These are phyloP conservation scores for Lentinula boryana DNA, from an alignment of 768 basidiomycete genomes.

Conservation along the genomic window DNA sequence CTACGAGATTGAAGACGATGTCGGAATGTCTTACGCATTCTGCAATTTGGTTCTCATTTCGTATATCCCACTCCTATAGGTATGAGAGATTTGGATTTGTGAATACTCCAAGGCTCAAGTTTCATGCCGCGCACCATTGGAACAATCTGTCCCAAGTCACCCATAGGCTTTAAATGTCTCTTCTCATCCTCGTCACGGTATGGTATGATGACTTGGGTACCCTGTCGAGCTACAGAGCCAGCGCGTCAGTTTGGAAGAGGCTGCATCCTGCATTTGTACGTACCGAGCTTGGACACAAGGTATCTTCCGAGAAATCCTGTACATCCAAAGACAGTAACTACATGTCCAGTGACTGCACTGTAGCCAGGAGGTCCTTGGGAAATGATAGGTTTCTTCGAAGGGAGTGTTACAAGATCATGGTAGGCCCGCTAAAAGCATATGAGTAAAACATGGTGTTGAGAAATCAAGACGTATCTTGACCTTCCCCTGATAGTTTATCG, in stretches of 20 bases:
- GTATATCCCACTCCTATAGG: constrained; percentile 89
- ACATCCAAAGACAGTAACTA: constrained; percentile 94
- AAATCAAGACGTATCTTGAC: constrained; percentile 20
- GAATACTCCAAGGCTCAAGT: neutral
- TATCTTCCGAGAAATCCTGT: constrained; percentile 96
- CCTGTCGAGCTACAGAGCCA: constrained; percentile 62
- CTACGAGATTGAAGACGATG: constrained; percentile 93
- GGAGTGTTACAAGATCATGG: constrained; percentile 64
- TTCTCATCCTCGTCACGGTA: constrained; percentile 95
- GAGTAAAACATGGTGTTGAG: neutral
- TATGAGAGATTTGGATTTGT: constrained; percentile 8
- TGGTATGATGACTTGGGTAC: constrained; percentile 90
- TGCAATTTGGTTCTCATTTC: constrained; percentile 84
- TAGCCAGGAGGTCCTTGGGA: constrained; percentile 77
- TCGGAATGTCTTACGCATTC: constrained; percentile 95
- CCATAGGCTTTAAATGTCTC: constrained; percentile 85
- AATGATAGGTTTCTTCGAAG: constrained; percentile 55
- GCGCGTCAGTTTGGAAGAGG: constrained; percentile 6
- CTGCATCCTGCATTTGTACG: constrained; percentile 18
- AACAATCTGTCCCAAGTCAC: constrained; percentile 95
- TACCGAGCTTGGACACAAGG: constrained; percentile 89
- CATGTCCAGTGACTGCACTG: constrained; percentile 84
- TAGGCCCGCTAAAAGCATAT: constrained; percentile 51
- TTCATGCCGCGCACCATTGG: constrained; percentile 61
- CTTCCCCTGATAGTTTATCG: constrained; percentile 39